A percentile compares a stretch with the other conserved stretches of the same genome.
Evolutionary conservation across 2,329 filamentous ascomycete genomes (phyloP).

Genomic region (Fonsecaea erecta): DNA sequence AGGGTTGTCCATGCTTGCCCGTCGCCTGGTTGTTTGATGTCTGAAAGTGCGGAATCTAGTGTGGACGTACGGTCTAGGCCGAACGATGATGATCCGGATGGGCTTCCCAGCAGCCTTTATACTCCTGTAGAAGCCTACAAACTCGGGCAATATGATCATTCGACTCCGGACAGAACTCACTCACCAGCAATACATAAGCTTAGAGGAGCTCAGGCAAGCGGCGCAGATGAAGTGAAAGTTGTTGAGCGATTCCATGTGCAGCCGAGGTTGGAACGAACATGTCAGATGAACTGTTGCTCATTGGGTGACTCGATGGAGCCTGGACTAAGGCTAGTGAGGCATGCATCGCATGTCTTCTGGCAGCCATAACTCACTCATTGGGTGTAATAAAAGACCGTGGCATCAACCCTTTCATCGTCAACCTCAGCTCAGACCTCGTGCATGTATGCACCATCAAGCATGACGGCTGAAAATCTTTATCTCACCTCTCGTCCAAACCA

Average conservation of each 20-base stretch:
- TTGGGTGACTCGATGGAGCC: too few species aligned
- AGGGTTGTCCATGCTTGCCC: slow-evolving; percentile 25
- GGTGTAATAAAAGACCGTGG: neutral
- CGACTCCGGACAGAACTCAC: neutral
- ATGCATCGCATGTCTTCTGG: too few species aligned
- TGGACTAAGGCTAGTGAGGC: too few species aligned
- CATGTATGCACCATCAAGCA: neutral
- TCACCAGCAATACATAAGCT: neutral
- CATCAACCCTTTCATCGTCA: neutral
- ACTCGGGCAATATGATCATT: neutral
- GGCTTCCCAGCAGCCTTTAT: neutral
- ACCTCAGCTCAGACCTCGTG: neutral
- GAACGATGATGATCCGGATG: neutral
- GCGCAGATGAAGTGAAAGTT: neutral
- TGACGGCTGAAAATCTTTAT: neutral
- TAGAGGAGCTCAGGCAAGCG: neutral
- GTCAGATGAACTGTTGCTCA: neutral
- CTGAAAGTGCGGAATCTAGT: neutral
- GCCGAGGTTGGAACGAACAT: neutral
- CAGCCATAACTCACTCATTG: too few species aligned
- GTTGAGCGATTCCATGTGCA: neutral
- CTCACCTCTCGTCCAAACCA: neutral
- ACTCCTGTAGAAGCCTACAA: neutral
- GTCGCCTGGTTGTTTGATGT: neutral
- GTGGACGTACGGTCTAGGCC: neutral